Base-by-base conservation (phyloP, 2,329 filamentous ascomycete genomes). In the Ophiostoma sp. region DNA sequence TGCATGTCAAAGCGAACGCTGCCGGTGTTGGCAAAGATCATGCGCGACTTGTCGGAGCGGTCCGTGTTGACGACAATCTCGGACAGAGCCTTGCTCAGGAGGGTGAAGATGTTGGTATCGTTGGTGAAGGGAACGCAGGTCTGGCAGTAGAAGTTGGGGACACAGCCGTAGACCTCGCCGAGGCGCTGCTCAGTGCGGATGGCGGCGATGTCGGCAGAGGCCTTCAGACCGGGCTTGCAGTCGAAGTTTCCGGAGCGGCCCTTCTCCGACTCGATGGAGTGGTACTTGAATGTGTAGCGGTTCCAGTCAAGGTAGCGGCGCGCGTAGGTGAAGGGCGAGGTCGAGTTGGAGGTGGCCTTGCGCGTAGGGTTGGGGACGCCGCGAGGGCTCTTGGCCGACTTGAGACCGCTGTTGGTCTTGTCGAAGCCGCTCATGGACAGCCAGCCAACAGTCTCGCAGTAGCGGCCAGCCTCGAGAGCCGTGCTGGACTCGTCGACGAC, bases 221-320 rank as follows among this genome's bases (percentile, higher is more conserved):
- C 68, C 41, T 70, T 70, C 12, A 69, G 62, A 41, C 74, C 74
- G 38, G 67, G 64, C 63, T 71, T 67, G 49, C 68, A 70, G 64
- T 73, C 73, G 12, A 74, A 74, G 6, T 8, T 36, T 5, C 64
- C 40, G 9, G 69, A 62, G 12, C 67, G 36, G 66, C 66, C 68
- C 45, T 68, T 70, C 36, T 68, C 72, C 66, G 63, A 69, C 9
- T 80, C 81, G n/a, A 78, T 76, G 3, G 86, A 82, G 74, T 90
- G 87, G 73, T 86, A 89, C 69, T 83, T 81, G 72, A 90, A 89
- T 0, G 86, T 87, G n/a, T 81, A 78, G 5, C 86, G 82, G 75
- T 89, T 90, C 84, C 86, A 90, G 76, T 90, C 88, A 9, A 90
- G 80, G 73, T 89, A 90, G 38, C 87, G 82, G 7, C 87, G 83